These are phyloP conservation scores for Rhodofomes roseus DNA, from an alignment of 1,284 basidiomycete species.

Conservation along the genomic window DNA sequence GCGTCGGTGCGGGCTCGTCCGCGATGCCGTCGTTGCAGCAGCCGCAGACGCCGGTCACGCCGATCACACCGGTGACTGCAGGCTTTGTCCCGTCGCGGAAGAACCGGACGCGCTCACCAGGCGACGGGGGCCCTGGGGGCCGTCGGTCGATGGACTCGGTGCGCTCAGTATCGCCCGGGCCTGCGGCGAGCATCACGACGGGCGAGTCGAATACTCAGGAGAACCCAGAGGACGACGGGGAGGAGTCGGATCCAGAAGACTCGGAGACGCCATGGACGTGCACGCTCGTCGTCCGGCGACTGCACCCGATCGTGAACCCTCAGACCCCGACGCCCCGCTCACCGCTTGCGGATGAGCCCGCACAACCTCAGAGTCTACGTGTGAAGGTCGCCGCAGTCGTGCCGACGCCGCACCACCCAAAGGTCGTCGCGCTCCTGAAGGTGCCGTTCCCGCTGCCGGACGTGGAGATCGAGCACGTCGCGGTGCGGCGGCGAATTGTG, in stretches of 20 bases:
- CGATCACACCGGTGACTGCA: not conserved
- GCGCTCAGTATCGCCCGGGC: constrained; percentile 20
- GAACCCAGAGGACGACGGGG: constrained; percentile 14
- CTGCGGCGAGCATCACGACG: constrained; percentile 13
- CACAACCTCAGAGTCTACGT: constrained; percentile 15
- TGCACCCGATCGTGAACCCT: constrained; percentile 5
- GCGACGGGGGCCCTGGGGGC: not conserved
- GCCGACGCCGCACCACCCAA: constrained; percentile 95
- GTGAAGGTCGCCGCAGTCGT: constrained; percentile 77
- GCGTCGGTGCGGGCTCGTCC: constrained; percentile 15
- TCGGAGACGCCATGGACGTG: constrained; percentile 96
- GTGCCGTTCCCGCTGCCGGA: constrained; percentile 84
- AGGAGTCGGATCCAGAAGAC: constrained; percentile 74
- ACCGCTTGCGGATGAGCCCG: constrained; percentile 4
- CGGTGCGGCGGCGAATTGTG: constrained; percentile 46
- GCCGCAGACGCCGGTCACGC: constrained; percentile 9
- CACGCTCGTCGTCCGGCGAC: constrained; percentile 50
- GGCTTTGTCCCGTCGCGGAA: constrained; percentile 4
- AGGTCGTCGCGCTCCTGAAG: constrained; percentile 88
- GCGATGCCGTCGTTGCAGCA: constrained; percentile 24
- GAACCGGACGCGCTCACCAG: constrained; percentile 12
- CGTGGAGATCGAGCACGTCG: constrained; percentile 61
- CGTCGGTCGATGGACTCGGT: constrained; percentile 20
- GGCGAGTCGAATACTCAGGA: constrained; percentile 14
- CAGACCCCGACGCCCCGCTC: constrained; percentile 10